Conservation (phyloP, 768 basidiomycete genomes). For the Leccinum subtestaceum region DNA sequence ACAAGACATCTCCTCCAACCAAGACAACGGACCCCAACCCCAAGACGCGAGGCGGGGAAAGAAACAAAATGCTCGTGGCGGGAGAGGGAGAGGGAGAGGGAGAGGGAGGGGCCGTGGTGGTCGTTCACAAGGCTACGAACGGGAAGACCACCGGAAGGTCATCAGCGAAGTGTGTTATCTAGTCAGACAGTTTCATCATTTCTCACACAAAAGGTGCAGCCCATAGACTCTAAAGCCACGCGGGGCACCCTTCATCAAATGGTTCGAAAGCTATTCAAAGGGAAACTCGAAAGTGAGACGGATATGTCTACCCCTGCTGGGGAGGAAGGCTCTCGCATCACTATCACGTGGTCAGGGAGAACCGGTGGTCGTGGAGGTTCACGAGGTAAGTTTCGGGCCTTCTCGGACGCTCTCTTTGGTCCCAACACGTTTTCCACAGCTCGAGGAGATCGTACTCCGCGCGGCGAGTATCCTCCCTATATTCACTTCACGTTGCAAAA, state of each 20-base stretch:
- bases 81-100: slow-evolving; percentile 50
- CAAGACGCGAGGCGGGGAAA: slow-evolving; percentile 35
- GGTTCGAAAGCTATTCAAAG: slow-evolving; percentile 78
- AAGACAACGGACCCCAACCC: slow-evolving; percentile 20
- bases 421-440: slow-evolving; percentile 11
- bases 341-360: slow-evolving; percentile 71
- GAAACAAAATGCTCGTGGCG: slow-evolving; percentile 40
- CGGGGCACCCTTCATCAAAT: slow-evolving; percentile 81
- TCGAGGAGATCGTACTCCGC: slow-evolving; percentile 44
- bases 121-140: slow-evolving; percentile 36
- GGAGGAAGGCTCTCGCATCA: slow-evolving; percentile 73
- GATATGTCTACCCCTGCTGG: slow-evolving; percentile 46
- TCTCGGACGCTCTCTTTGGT: neutral
- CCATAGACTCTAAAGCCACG: slow-evolving; percentile 76
- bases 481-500: slow-evolving; percentile 97
- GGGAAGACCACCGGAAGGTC: slow-evolving; percentile 72
- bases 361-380: slow-evolving; percentile 47
- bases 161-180: slow-evolving; percentile 69
- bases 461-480: slow-evolving; percentile 76
- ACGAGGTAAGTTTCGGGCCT: slow-evolving; percentile 24
- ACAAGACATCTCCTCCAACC: slow-evolving; percentile 6
- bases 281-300: slow-evolving; percentile 83
- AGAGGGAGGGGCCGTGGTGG: slow-evolving; percentile 48
- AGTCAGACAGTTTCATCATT: slow-evolving; percentile 7
- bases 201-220: slow-evolving; percentile 43